Base-by-base conservation (phyloP, 164 flowering plant genomes). In the Chimonanthus praecox region DNA sequence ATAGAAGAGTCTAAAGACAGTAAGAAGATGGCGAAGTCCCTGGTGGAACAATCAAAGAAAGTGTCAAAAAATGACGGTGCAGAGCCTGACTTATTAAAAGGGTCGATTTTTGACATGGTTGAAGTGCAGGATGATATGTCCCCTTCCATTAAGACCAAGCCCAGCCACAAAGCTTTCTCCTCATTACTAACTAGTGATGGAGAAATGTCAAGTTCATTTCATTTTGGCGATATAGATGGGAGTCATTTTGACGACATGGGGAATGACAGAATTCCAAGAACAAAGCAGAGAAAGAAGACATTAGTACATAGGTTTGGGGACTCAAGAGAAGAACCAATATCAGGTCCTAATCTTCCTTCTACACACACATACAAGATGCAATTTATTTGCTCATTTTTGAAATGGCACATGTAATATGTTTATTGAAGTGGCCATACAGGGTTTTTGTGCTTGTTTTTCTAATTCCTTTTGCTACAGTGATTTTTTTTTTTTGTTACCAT, bases 301-400 rank as follows among this genome's bases (percentile, higher is more conserved):
- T 87, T 91, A 5, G 68, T 91, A 83, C 71, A 82, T 11, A 84
- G 86, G 76, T 88, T 94, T 51, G 90, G 93, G 44, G 87, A 87
- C 21, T 92, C 47, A 82, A 75, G 74, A 85, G 83, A 73, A 88
- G 68, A 58, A 79, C 73, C 73, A 72, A n/a, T 10, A 4, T 6
- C 58, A 54, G 18, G 15, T 62, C 54, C 0, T 58, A 43, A 16
- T 2, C 4, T 10, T 66, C 7, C 5, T 44, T 44, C 4, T 44
- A 18, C 5, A 66, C 49, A 2, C 10, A 10, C 15, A 13, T 44
- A 15, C 16, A 62, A 15, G 20, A 16, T 62, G 7, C 15, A n/a
- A 8, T 15, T 69, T 61, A 10, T 2, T 9, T 43, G 61, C 0
- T 74, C 6, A 47, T 54, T 54, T 8, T 54, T 8, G 60, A 15